Base-by-base conservation (phyloP, 306 rosid species). In the Fragaria nilgerrensis region DNA sequence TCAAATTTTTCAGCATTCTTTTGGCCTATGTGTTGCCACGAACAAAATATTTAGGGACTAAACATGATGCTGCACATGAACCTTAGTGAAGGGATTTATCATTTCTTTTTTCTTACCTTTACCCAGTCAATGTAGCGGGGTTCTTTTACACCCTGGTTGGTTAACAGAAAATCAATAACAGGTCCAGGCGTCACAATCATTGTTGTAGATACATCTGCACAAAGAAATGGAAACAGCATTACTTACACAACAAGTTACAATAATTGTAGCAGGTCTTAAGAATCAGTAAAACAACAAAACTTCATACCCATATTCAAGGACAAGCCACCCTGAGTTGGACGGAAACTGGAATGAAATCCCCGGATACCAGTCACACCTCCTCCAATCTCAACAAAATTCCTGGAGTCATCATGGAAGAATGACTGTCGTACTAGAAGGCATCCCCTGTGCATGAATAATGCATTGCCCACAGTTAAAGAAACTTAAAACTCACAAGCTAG, bases 361-460 rank as follows among this genome's bases (percentile, higher is more conserved):
- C 85, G 82, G 48, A 86, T 82, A 79, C 91, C 91, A 36, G 74
- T 67, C 58, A 95, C 92, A 58, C 97, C 97, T 52, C 93, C 97
- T 84, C 97, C 98, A 77, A 95, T 84, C 73, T 90, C 97, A 23
- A 72, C 56, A 79, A 84, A 86, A 86, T 87, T 86, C 68, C 87
- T 82, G 3, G 81, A 63, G 84, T 95, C 96, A 47, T 88, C 93
- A 23, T 82, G 92, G 72, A 92, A 95, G 84, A 90, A 95, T 29
- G 98, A 95, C 70, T 95, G 98, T 63, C 96, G 80, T 50, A 90
- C 97, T 84, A 95, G 79, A 79, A 92, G 96, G 79, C 97, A 92
- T 47, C 93, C 95, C 85, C 98, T 95, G 77, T 74, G 74, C 81
- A 85, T 77, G 68, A 80, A 74, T 25, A 63, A 73, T 79, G 19